Conservation (phyloP, 1,284 basidiomycete genomes). For the Ceratobasidium sp. region DNA sequence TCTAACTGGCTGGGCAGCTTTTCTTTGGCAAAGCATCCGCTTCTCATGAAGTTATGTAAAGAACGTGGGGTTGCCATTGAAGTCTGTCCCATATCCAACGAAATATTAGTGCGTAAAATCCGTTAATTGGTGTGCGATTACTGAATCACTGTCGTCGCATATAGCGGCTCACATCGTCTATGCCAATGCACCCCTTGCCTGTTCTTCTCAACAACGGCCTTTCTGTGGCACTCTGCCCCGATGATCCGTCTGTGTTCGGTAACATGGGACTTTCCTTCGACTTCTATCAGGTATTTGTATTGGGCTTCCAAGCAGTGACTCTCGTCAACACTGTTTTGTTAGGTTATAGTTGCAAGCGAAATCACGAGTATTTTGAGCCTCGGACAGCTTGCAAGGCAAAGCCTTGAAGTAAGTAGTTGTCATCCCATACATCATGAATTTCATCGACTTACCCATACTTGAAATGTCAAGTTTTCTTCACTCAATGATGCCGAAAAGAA, state of each 20-base stretch:
- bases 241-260: constrained; percentile 57
- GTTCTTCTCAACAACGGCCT: constrained; percentile 54
- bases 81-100: constrained; percentile 50
- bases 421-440: too few species aligned
- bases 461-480: constrained; percentile 65
- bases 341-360: constrained; percentile 50
- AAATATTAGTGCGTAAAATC: constrained; percentile 18
- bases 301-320: neutral
- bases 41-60: constrained; percentile 55
- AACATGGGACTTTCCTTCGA: constrained; percentile 53
- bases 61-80: constrained; percentile 55
- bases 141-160: neutral
- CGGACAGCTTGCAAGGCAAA: constrained; percentile 72
- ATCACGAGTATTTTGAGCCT: constrained; percentile 65
- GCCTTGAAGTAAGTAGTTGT: constrained; percentile 65
- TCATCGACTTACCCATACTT: neutral
- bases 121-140: neutral
- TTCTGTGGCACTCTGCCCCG: constrained; percentile 53
- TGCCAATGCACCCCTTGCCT: constrained; percentile 52
- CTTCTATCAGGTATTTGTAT: constrained; percentile 50
- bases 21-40: constrained; percentile 55
- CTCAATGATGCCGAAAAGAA: constrained; percentile 65
- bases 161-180: constrained; percentile 50
- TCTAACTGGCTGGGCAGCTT: constrained; percentile 46
- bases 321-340: neutral